These are phyloP conservation scores for Phytophthora ramorum DNA, from an alignment of 352 stramenopile genomes.

Conservation along the genomic window DNA sequence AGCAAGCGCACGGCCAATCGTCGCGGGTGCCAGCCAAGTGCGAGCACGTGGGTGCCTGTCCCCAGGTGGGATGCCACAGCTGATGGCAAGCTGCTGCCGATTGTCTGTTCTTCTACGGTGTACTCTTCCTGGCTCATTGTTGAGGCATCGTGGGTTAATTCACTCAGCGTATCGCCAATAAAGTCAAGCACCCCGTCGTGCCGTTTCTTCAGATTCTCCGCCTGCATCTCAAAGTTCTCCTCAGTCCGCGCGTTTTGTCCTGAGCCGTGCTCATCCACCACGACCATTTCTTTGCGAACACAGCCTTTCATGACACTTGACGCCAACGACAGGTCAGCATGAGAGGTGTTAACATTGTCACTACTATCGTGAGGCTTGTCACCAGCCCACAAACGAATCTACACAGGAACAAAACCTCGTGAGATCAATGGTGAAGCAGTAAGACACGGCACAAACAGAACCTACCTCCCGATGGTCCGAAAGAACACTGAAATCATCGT, in stretches of 20 bases:
- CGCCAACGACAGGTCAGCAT: constrained; percentile 22
- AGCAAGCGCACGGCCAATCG: constrained; percentile 24
- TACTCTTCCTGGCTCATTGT: constrained; percentile 22
- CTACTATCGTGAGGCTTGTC: background rate
- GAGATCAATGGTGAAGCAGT: constrained; percentile 1
- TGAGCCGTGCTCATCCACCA: background rate
- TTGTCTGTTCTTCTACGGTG: constrained; percentile 18
- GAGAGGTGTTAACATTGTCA: constrained; percentile 18
- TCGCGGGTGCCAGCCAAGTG: constrained; percentile 31
- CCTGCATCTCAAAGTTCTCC: background rate
- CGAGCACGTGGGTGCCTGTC: constrained; percentile 31
- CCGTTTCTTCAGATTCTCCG: constrained; percentile 6
- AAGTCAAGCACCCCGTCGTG: constrained; percentile 35
- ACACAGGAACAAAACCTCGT: constrained; percentile 18
- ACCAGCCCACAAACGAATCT: constrained; percentile 58
- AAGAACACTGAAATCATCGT: constrained; percentile 86
- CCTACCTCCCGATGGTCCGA: constrained; percentile 78
- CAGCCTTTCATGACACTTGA: constrained; percentile 65
- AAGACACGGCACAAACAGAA: background rate
- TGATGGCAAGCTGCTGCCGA: constrained; percentile 22
- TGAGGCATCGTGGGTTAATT: constrained; percentile 22
- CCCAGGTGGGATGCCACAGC: constrained; percentile 30
- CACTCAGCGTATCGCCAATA: constrained; percentile 30
- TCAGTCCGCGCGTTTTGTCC: background rate
- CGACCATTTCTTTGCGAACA: constrained; percentile 35